Evolutionary conservation across 2,329 filamentous ascomycete species (phyloP), one percentile per base, ranked within the genome.

Genomic region (Fusarium incarnatum): DNA sequence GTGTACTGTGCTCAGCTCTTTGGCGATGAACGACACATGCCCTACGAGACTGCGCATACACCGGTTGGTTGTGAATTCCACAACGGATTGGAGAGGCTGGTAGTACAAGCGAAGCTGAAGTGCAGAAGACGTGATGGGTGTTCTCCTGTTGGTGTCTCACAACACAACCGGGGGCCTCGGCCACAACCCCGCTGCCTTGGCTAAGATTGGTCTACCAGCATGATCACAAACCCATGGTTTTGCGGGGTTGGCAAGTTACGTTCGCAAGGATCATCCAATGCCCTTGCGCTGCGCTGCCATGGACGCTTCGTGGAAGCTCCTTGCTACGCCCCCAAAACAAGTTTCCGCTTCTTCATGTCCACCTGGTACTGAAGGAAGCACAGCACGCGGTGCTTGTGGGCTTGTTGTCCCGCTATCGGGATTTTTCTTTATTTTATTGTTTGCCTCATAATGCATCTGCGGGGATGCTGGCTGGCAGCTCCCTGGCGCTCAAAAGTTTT

Each of bases 401-500:
- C 47, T 37, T 50, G 37, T 53, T 46, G 46, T 48, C 48, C 40
- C 37, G n/a, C 55, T 25, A 25, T 41, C 44, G 32, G 28, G n/a
- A 37, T 41, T 28, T 32, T 22, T 22, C 20, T 56, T 60, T 53
- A 20, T 50, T 70, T 53, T 63, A 64, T 56, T 50, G 49, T 61
- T 44, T 58, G 37, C 34, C 42, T 62, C 54, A 67, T 48, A 25
- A 28, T 72, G 56, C 67, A 67, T 60, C 49, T 61, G 56, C 45
- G 60, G 67, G 44, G 56, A 47, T 56, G 50, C 49, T 27, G 25
- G 49, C 23, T 50, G 49, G 25, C 37, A 41, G 60, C 56, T 67
- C 60, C 68, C 63, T 62, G 72, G 72, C 72, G 72, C 70, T 72
- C 55, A 74, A 74, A 74, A 74, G 72, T 74, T 68, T 71, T 59